These are phyloP conservation scores for Aspergillus incahuasiensis DNA, from an alignment of 495 filamentous ascomycete genomes.

Conservation along the genomic window DNA sequence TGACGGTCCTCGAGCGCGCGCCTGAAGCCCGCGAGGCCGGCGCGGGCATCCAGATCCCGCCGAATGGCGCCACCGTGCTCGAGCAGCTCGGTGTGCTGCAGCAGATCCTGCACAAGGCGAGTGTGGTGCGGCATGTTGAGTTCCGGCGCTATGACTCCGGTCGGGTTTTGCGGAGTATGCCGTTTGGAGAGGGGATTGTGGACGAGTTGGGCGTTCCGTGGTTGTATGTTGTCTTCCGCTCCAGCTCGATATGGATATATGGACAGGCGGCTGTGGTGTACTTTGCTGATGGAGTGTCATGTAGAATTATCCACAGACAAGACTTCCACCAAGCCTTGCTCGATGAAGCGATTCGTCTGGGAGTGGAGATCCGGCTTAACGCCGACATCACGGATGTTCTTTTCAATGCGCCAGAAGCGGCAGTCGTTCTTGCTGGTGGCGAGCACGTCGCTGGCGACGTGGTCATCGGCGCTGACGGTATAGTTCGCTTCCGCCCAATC, in stretches of 20 bases:
- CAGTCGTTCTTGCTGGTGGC: slow-evolving; percentile 4
- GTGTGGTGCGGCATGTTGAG: slow-evolving; percentile 43
- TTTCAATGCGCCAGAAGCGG: background rate
- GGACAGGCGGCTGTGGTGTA: too few relatives aligned
- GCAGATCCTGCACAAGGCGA: slow-evolving; percentile 35
- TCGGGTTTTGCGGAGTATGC: slow-evolving; percentile 32
- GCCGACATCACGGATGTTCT: slow-evolving; percentile 1
- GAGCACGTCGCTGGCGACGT: slow-evolving; percentile 9
- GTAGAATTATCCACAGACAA: slow-evolving; percentile 47
- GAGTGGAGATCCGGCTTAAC: slow-evolving; percentile 22
- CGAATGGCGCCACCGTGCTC: slow-evolving; percentile 46
- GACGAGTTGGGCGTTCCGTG: slow-evolving; percentile 22
- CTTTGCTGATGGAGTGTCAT: background rate
- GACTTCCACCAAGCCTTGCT: slow-evolving; percentile 46
- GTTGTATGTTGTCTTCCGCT: slow-evolving; percentile 15
- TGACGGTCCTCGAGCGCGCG: slow-evolving; percentile 51
- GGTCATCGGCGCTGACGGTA: slow-evolving; percentile 17
- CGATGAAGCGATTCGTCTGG: slow-evolving; percentile 44
- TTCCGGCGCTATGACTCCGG: slow-evolving; percentile 53
- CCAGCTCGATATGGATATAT: background rate
- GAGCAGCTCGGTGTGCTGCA: slow-evolving; percentile 42
- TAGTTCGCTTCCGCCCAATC: too few relatives aligned
- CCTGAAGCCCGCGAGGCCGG: slow-evolving; percentile 41
- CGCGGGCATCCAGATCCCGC: slow-evolving; percentile 51
- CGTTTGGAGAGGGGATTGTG: slow-evolving; percentile 15